Conservation (phyloP, 176 grass and related monocot species). For the Tillandsia fasciculata region DNA sequence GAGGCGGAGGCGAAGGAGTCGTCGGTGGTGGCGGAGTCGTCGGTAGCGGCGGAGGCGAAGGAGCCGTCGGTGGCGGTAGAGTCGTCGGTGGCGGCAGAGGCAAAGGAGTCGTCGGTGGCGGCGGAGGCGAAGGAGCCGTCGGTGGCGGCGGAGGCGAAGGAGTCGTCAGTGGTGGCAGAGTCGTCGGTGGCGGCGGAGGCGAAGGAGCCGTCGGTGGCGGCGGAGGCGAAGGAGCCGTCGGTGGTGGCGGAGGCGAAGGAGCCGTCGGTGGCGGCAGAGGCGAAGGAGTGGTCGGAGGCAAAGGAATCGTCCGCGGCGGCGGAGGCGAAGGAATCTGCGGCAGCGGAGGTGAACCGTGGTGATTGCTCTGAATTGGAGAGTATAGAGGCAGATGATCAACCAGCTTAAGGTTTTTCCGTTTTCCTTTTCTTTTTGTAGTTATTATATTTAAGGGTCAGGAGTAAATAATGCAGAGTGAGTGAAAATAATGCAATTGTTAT, state of each 20-base stretch:
- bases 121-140: neutral
- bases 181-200: neutral
- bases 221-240: too few relatives aligned
- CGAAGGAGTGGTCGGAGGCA: slow-evolving; percentile 10
- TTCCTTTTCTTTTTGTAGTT: too few relatives aligned
- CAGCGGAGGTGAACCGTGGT: too few relatives aligned
- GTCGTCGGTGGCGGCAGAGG: neutral
- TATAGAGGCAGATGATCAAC: too few relatives aligned
- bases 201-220: neutral
- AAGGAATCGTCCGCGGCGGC: slow-evolving; percentile 27
- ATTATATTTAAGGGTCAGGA: too few relatives aligned
- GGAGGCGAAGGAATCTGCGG: neutral
- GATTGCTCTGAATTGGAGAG: too few relatives aligned
- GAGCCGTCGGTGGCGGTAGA: neutral
- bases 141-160: neutral
- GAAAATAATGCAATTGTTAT: too few relatives aligned
- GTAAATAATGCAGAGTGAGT: too few relatives aligned
- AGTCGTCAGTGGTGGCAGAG: neutral
- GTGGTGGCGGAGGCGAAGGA: neutral
- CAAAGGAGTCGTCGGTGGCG: too few relatives aligned
- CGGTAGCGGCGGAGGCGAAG: neutral
- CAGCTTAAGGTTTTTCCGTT: too few relatives aligned
- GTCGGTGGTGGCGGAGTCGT: neutral
- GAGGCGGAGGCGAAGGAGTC: slow-evolving; percentile 4
- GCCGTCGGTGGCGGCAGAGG: slow-evolving; percentile 24